Conservation (phyloP, 1,284 basidiomycete species). For the Earliella scabrosa region DNA sequence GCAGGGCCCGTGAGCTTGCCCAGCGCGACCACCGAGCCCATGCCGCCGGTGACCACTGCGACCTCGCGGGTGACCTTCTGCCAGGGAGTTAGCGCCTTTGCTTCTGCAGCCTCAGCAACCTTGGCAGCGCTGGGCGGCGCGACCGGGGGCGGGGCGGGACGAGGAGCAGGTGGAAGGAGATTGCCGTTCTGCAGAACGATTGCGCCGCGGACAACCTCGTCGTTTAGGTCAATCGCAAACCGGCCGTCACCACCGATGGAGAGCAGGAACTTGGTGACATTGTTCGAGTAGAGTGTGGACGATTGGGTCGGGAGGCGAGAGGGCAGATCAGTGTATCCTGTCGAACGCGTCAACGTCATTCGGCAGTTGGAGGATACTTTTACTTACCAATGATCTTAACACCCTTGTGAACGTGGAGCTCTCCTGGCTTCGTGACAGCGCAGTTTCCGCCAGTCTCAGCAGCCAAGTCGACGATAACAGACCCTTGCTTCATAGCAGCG, state of each 20-base stretch:
- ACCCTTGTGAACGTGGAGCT: conserved; percentile 68
- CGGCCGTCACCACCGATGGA: conserved; percentile 66
- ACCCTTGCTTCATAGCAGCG: conserved; percentile 86
- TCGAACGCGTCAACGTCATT: conserved; percentile 67
- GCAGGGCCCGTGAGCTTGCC: conserved; percentile 78
- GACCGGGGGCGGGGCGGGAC: conserved; percentile 62
- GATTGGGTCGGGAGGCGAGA: conserved; percentile 86
- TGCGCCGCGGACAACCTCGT: conserved; percentile 84
- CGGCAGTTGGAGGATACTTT: neutral
- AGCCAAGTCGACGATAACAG: conserved; percentile 84
- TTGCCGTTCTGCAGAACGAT: conserved; percentile 74
- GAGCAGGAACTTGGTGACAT: conserved; percentile 85
- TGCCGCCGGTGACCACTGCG: conserved; percentile 70
- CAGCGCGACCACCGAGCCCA: conserved; percentile 72
- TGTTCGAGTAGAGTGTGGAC: conserved; percentile 87
- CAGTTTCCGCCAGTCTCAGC: conserved; percentile 87
- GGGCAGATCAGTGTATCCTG: conserved; percentile 82
- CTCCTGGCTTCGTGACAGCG: conserved; percentile 76
- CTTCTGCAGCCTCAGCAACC: conserved; percentile 53
- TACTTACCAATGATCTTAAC: conserved; percentile 76
- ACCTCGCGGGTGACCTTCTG: conserved; percentile 79
- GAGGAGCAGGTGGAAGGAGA: conserved; percentile 68
- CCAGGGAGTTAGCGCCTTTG: conserved; percentile 78
- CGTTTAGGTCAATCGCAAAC: conserved; percentile 72
- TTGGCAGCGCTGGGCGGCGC: conserved; percentile 53